phyloP scores from a whole-genome alignment of 768 basidiomycete species.

The Porphyrellus cyaneotinctus region DNA sequence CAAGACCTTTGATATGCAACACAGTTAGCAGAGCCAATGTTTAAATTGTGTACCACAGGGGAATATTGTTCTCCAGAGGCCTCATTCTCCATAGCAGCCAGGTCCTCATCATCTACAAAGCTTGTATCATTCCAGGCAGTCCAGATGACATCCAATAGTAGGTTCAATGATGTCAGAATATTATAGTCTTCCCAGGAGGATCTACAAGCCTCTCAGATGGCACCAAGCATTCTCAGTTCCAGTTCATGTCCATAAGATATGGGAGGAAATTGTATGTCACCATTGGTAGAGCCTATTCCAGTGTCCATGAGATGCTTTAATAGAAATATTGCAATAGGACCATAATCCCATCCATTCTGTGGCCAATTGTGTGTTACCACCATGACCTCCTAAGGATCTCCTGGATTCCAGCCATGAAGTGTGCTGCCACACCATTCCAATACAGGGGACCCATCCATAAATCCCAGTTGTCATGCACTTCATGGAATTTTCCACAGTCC shows the following conservation, averaged over 20 bases:
- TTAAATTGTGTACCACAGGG: not conserved
- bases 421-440: not conserved
- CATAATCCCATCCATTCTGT: not conserved
- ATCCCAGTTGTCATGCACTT: not conserved
- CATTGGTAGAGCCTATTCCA: not conserved
- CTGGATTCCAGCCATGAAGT: not conserved
- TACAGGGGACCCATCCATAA: not conserved
- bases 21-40: not conserved
- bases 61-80: not conserved
- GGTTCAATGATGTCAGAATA: not conserved
- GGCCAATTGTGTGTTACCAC: not conserved
- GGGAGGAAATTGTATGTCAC: not conserved
- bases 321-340: not conserved
- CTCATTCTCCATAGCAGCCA: not conserved
- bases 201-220: not conserved
- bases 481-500: not conserved
- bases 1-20: not conserved
- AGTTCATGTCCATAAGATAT: not conserved
- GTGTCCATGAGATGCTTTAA: not conserved
- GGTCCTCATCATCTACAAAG: not conserved
- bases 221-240: not conserved
- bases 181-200: not conserved
- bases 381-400: not conserved
- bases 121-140: not conserved
- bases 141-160: not conserved